Base-by-base conservation (phyloP, 2,329 filamentous ascomycete species). In the Hyphodiscus sp. region DNA sequence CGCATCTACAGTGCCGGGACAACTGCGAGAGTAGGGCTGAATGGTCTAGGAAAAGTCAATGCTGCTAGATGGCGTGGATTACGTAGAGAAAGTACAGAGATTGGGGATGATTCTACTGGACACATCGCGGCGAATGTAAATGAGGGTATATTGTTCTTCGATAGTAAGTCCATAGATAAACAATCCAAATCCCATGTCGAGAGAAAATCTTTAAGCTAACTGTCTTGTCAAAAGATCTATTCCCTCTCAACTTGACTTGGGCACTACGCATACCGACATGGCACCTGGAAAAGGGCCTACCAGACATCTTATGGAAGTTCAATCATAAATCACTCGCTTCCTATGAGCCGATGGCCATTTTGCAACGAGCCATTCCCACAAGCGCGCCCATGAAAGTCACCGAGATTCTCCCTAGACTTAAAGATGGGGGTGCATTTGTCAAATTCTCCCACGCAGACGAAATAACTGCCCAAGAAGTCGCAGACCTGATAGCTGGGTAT, bases 371-470 rank as follows among this genome's bases (percentile, higher is more conserved):
- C 0, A 80, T 89, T 20, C 87, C 86, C 1, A 68, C 74, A 4
- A 76, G 77, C 10, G 64, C 85, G 1, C 75, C 81, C 1, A 74
- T 95, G 47, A 83, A 85, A 54, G 82, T 96, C 46, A 88, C 84
- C 2, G 86, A 95, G 64, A 85, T 96, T 16, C 70, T 96, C 18
- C 91, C 91, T 0, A 80, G 91, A 2, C 76, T 95, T 26, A 91
- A 95, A 64, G 94, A 99, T 66, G 94, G 94, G 16, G 94, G 94
- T 13, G 90, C 89, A 0, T 97, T 95, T 68, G 85, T 97, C 68
- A 96, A 95, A 69, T 91, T 95, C 67, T 79, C 78, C 16, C 81
- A 81, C 60, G 62, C 72, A 18, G 68, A 69, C 10, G 65, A 59
- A 0, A 60, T 76, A 5, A 68, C 71, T 10, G 68, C 76, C 2